phyloP scores from a whole-genome alignment of 306 rosid species.

The Dryas drummondii region DNA sequence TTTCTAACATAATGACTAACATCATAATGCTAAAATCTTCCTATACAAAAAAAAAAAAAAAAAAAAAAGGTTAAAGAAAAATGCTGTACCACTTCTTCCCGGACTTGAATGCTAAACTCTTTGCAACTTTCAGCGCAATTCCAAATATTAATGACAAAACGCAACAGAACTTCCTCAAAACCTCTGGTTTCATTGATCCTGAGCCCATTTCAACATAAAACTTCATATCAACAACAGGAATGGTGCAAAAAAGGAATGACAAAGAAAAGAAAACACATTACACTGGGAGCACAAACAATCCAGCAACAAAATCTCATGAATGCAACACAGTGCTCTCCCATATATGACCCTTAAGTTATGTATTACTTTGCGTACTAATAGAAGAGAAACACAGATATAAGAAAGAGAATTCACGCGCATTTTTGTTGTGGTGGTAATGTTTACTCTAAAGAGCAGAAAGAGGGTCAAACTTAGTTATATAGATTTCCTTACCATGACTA shows the following conservation, averaged over 20 bases:
- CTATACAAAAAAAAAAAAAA: neutral
- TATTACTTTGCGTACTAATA: neutral
- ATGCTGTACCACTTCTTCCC: slow-evolving; percentile 52
- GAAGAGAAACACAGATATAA: neutral
- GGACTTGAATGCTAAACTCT: slow-evolving; percentile 35
- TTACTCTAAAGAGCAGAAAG: neutral
- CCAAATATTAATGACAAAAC: slow-evolving; percentile 64
- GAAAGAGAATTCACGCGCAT: neutral
- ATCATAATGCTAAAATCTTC: neutral
- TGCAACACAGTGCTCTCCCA: neutral
- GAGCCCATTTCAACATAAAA: slow-evolving; percentile 36
- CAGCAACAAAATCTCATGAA: neutral
- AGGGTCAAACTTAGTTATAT: neutral
- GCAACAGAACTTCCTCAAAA: slow-evolving; percentile 61
- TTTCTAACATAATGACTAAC: slow-evolving; percentile 3
- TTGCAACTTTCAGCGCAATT: slow-evolving; percentile 49
- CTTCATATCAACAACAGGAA: slow-evolving; percentile 27
- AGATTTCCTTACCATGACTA: neutral
- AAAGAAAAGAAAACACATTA: neutral
- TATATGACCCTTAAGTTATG: neutral
- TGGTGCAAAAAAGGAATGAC: slow-evolving; percentile 5
- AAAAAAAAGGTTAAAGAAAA: slow-evolving; percentile 5
- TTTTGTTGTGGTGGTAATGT: neutral
- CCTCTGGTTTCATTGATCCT: slow-evolving; percentile 67
- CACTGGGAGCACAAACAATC: neutral